Conservation (phyloP, 176 grass and related monocot genomes). For the Carex myosuroides region DNA sequence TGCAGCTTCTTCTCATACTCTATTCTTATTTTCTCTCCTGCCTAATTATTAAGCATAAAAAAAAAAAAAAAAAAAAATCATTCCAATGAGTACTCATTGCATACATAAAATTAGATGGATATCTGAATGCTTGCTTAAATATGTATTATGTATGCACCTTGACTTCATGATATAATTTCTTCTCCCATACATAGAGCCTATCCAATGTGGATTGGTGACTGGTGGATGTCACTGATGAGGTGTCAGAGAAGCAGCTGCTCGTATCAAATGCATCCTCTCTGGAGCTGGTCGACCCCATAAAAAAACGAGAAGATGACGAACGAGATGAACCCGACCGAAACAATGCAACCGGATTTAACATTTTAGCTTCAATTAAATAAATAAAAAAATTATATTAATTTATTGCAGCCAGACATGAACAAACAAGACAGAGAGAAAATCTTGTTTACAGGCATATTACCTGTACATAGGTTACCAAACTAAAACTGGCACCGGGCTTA, state of each 20-base stretch:
- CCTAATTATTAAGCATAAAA: conserved; percentile 38
- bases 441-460: neutral
- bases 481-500: neutral
- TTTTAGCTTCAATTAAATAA: conserved; percentile 47
- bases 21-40: conserved; percentile 63
- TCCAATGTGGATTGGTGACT: conserved; percentile 92
- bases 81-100: neutral
- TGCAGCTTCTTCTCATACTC: conserved; percentile 81
- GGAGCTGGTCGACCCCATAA: conserved; percentile 53
- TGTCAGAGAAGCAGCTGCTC: conserved; percentile 66
- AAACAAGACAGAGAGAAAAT: neutral
- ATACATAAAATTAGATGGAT: neutral
- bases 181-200: conserved; percentile 92
- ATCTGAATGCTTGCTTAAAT: neutral
- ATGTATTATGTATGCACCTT: conserved; percentile 42
- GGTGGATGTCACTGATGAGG: conserved; percentile 62
- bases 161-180: conserved; percentile 95
- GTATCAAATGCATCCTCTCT: conserved; percentile 77
- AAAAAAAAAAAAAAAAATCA: neutral
- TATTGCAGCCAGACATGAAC: conserved; percentile 10
- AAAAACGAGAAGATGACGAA: conserved; percentile 72
- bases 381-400: conserved; percentile 28
- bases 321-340: conserved; percentile 66
- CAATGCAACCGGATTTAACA: conserved; percentile 70
- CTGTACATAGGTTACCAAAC: neutral